phyloP scores from a whole-genome alignment of 1,284 basidiomycete species.

The Rhodotorula sp. region DNA sequence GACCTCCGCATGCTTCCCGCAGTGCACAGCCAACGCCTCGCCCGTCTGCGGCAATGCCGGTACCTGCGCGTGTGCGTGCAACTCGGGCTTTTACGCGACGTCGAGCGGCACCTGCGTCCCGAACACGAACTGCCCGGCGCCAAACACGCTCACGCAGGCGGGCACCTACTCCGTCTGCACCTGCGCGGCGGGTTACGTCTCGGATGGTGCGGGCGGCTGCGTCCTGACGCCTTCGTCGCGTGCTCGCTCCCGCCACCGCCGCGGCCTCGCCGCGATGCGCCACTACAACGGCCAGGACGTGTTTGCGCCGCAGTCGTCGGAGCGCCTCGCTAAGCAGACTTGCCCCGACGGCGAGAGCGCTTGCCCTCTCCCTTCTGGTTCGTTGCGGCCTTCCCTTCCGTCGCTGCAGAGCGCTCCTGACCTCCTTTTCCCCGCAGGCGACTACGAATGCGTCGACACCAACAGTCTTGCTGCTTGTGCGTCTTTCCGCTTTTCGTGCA shows the following conservation, averaged over 20 bases:
- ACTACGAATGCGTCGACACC: conserved; percentile 37
- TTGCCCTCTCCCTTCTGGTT: conserved; percentile 17
- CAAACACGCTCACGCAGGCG: neutral
- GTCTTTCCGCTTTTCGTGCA: no score
- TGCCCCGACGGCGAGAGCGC: conserved; percentile 33
- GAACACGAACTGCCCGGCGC: conserved; percentile 11
- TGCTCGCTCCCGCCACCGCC: conserved; percentile 19
- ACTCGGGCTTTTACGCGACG: conserved; percentile 15
- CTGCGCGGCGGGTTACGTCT: conserved; percentile 16
- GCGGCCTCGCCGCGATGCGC: conserved; percentile 3
- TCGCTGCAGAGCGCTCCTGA: neutral
- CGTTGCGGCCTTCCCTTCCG: neutral
- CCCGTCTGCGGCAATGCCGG: conserved; percentile 22
- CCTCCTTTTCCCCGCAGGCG: conserved; percentile 3
- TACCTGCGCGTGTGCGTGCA: conserved; percentile 25
- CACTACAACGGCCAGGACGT: conserved; percentile 14
- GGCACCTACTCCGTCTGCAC: conserved; percentile 1
- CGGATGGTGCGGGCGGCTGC: conserved; percentile 20
- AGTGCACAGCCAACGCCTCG: conserved; percentile 22
- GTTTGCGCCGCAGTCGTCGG: conserved; percentile 14
- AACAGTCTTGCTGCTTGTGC: conserved; percentile 14
- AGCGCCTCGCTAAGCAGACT: neutral
- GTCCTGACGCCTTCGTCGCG: conserved; percentile 12
- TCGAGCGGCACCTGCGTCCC: conserved; percentile 12
- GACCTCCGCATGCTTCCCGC: neutral